Evolutionary conservation across 164 flowering plant genomes (phyloP), one percentile per base, ranked within the genome.

Genomic region (Magnolia changhungtana): DNA sequence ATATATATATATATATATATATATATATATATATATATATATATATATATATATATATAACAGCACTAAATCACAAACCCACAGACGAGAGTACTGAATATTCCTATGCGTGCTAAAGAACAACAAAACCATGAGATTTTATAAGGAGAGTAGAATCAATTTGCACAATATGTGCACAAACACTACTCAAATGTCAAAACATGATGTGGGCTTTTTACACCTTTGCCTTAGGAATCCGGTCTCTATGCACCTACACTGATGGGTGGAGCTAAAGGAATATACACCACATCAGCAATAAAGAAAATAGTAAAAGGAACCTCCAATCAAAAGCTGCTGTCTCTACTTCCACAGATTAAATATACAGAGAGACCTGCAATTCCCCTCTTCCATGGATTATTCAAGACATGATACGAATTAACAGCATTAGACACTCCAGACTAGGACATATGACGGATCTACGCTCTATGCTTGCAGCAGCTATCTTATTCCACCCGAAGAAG

Each of bases 311-410:
- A 29, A 68, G 23, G 71, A 68, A 24, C n/a, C 71, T 31, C 50
- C 27, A 67, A 6, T 31, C 71, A 68, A 29, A 29, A 68, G 21
- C 71, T 68, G 45, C 71, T 19, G 18, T 19, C 16, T 68, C 71
- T 68, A 14, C 69, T 31, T 31, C 71, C 68, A 11, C 31, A 10
- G 21, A 63, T 31, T 75, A 23, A 66, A 75, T 76, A 63, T 76
- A 76, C 76, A 76, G 37, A 70, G 37, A 65, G 61, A 75, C 67
- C 58, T 78, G 21, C 66, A 71, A 68, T 23, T 78, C 72, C 72
- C 50, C 37, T 55, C 16, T 68, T 70, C 75, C 78, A 74, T 70
- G 79, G 63, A 73, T 81, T 81, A 81, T 81, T 76, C 37, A 27
- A 23, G 52, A 20, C 61, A 55, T 16, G 61, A 76, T 24, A 58